Evolutionary conservation across 139 green algal species (phyloP), one percentile per base, ranked within the genome.

Genomic region (Pseudopediastrum boryanum): DNA sequence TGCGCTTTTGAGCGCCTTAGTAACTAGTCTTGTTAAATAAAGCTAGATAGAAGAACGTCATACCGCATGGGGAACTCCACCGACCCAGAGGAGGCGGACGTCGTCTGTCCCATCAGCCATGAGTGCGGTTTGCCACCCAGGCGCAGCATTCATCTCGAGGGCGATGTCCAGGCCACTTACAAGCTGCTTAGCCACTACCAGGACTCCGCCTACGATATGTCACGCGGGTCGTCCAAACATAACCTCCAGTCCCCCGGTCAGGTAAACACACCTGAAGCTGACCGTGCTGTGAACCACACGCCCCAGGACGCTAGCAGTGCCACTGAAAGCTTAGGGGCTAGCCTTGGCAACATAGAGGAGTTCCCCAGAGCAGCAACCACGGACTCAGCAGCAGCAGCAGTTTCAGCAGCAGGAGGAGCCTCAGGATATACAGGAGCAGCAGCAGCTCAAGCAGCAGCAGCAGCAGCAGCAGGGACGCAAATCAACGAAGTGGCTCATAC

Each of bases 221-320:
- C 13, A 16, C 16, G 12, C 13, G 46, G 12, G 12, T 12, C 46
- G 46, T 16, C 13, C 12, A 16, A 12, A 16, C 46, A 16, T 16
- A 16, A n/a, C 16, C 13, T 56, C 16, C 16, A 12, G 16, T 56
- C 46, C 12, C 16, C 13, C 46, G 12, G 46, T 12, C 46, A n/a
- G 46, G 46, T 16, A 56, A 16, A 71, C 73, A 51, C 31, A 59
- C 7, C 59, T 80, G 9, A 41, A 43, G 27, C 59, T 27, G 16
- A 27, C 46, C 9, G 48, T 64, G 59, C 73, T 50, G 73, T 61
- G n/a, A 42, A n/a, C 13, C 46, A 56, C 46, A 12, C 46, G 46
- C 46, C 16, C 46, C 16, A 12, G 46, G 13, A 16, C 16, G 46
- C 46, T 56, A 16, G 13, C 31, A 56, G 52, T 66, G 13, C 10